Conservation (phyloP, 2,329 filamentous ascomycete genomes). For the Lachnellula subtilissima region DNA sequence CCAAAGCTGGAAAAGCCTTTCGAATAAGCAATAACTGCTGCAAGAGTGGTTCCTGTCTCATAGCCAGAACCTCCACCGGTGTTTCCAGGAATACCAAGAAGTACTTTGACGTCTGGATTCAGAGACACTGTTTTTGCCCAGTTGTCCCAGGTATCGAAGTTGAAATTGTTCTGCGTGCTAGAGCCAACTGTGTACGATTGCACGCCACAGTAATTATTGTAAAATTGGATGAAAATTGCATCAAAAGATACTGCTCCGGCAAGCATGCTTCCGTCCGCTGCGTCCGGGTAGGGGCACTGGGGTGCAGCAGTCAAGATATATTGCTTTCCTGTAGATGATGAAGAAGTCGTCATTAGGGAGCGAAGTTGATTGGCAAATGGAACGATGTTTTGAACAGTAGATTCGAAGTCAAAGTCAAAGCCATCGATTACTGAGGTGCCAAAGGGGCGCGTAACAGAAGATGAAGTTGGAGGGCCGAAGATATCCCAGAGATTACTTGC, state of each 20-base stretch:
- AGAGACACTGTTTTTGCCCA: conserved; percentile 56
- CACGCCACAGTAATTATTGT: conserved; percentile 54
- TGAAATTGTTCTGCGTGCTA: conserved; percentile 49
- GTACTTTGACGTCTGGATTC: conserved; percentile 56
- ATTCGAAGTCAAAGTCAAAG: conserved; percentile 74
- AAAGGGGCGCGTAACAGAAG: conserved; percentile 57
- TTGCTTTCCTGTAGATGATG: conserved; percentile 40
- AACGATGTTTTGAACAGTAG: conserved; percentile 50
- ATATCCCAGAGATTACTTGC: conserved; percentile 65
- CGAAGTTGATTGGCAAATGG: conserved; percentile 57
- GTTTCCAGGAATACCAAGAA: conserved; percentile 54
- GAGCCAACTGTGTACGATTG: conserved; percentile 44
- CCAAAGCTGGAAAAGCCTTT: conserved; percentile 56
- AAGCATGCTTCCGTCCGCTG: conserved; percentile 53
- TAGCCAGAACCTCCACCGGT: conserved; percentile 53
- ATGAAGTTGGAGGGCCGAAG: conserved; percentile 54
- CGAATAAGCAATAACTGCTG: conserved; percentile 47
- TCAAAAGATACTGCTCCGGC: conserved; percentile 44
- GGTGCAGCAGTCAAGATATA: conserved; percentile 62
- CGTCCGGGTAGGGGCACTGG: conserved; percentile 63
- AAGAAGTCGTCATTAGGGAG: conserved; percentile 43
- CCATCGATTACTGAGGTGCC: conserved; percentile 62
- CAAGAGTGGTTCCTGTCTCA: conserved; percentile 41
- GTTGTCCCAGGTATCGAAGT: conserved; percentile 59
- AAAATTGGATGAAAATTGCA: conserved; percentile 39